Evolutionary conservation across 345 rosid genomes (phyloP).

Genomic region (Odontarrhena argentea): DNA sequence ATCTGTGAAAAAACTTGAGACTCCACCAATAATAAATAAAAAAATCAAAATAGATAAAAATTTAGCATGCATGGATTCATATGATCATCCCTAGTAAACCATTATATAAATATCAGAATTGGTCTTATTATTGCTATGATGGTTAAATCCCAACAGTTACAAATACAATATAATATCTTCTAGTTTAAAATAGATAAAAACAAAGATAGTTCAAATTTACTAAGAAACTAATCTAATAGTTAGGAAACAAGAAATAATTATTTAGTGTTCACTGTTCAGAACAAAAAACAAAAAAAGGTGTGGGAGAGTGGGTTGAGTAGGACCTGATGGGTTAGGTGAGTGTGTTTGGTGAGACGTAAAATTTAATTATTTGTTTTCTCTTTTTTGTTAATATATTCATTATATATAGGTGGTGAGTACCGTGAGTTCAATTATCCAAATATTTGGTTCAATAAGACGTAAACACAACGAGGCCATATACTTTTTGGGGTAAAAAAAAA

Average conservation of each 20-base stretch:
- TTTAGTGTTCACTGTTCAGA: neutral
- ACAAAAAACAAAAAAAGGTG: neutral
- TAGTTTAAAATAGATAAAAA: too few relatives aligned
- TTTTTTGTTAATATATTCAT: constrained; percentile 17
- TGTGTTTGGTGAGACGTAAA: constrained; percentile 37
- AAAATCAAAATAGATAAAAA: too few relatives aligned
- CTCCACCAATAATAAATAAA: too few relatives aligned
- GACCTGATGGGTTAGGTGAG: constrained; percentile 29
- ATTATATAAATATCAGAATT: too few relatives aligned
- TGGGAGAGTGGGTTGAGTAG: constrained; percentile 31
- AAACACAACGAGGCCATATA: neutral
- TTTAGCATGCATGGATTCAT: too few relatives aligned
- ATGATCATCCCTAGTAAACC: too few relatives aligned
- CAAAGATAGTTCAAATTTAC: too few relatives aligned
- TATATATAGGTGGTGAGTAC: constrained; percentile 11
- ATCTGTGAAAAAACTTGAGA: too few relatives aligned
- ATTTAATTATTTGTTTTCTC: neutral
- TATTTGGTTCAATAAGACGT: neutral
- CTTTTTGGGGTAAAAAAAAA: neutral
- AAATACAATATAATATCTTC: too few relatives aligned
- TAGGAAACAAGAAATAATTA: neutral
- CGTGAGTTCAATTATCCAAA: neutral
- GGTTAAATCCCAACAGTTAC: too few relatives aligned
- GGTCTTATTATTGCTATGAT: too few relatives aligned
- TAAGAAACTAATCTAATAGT: too few relatives aligned